Evolutionary conservation across 768 basidiomycete species (phyloP), one percentile per base, ranked within the genome.

Genomic region (Tylopilus felleus): DNA sequence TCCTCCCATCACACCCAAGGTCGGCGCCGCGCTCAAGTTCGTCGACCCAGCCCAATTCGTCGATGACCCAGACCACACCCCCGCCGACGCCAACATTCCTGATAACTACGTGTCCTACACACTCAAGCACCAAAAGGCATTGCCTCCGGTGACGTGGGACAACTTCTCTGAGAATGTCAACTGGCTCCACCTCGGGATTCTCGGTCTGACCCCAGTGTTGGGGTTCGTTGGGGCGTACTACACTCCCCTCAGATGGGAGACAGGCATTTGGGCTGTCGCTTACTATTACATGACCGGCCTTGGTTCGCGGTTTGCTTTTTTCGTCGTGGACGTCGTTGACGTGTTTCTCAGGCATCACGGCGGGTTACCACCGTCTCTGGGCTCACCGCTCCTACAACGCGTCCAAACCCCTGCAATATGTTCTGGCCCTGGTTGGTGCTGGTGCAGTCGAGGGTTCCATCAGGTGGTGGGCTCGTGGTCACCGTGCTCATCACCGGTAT

Each of bases 391-490:
- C 91, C 0, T 99, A 96, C 72, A 98, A 97, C 67, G 97, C 96
- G 35, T 85, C 88, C 4, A 79, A 79, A 55, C 86, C 90, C 16
- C 74, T 98, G 13, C 87, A 98, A 69, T 97, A 93, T 66, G 74
- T 82, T 59, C 83, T 98, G 45, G 91, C 94, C 23, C 64, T 89
- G 19, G 80, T 85, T 10, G 97, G 96, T 47, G 86, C 93, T 2
- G 96, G 97, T 45, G 95, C 96, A 5, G 88, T 96, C 44, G 83
- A 99, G 67, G 96, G 96, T 9, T 97, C 95, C 21, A 96, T 99
- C 75, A 90, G 92, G 71, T 98, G 97, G 97, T 98, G 97, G 97
- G 88, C 88, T 21, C 84, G 97, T 49, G 95, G 95, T 45, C 97
- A 99, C 77, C 90, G 96, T 56, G 96, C 96, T 4, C 95, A 97